Base-by-base conservation (phyloP, 2,329 filamentous ascomycete species). In the Penicillium crustosum region DNA sequence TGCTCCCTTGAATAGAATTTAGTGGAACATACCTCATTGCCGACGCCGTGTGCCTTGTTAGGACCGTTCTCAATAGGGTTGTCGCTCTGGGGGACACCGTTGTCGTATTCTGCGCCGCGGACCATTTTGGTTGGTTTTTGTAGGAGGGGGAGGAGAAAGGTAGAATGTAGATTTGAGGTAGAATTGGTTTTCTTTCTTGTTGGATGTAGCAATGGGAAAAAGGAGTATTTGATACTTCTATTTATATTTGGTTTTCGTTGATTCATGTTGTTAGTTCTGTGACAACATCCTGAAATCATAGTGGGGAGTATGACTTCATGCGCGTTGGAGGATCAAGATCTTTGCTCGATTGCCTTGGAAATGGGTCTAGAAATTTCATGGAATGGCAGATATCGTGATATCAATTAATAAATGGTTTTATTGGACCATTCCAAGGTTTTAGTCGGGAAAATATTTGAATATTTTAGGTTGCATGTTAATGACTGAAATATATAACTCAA, bases 91-190 rank as follows among this genome's bases (percentile, higher is more conserved):
- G 68, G 68, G 51, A 72, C n/a, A 50, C 67, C 69, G 63, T 76
- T 67, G 62, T 74, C 73, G 67, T 67, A 77, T 25, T 76, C 70
- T 47, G 73, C 73, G 64, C 75, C 74, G 66, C 75, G 75, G 66
- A 72, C 69, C 75, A 77, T 77, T 64, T 38, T 73, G 68, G 57
- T 47, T 53, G 50, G 17, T 12, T 56, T 13, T 29, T n/a, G n/a
- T n/a, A n/a, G n/a, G n/a, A 4, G 33, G 29, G 36, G 13, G 33
- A 38, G 36, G 13, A 21, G 19, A 25, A 13, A n/a, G 12, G 29
- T 42, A n/a, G 19, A 19, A 8, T 27, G 21, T 41, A 6, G 7
- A 25, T 44, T 33, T 6, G 5, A 6, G 29, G 29, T 6, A 6
- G 29, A 31, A 13, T 31, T 31, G 12, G 29, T 31, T 31, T 31